Evolutionary conservation across 768 basidiomycete species (phyloP), one percentile per base, ranked within the genome.

Genomic region (Tricholomella constricta): DNA sequence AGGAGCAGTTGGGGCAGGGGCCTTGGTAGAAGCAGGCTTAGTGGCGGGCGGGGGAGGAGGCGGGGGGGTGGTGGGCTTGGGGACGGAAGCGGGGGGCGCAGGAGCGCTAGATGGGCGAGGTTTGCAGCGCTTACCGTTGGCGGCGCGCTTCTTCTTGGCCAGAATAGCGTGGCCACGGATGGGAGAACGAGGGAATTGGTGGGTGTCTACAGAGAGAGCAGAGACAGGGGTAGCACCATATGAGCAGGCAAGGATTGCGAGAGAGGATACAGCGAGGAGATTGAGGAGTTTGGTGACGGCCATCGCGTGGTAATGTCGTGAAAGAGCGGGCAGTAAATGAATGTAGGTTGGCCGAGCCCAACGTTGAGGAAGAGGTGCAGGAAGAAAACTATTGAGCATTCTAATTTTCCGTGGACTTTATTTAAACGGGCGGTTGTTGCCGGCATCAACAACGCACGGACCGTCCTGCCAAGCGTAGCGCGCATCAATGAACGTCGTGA

Each of bases 191-290:
- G 75, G 63, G 61, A 74, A 60, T 48, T 66, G 60, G 51, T 64
- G 63, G 17, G 60, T 35, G 46, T 76, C 78, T 4, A 80, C 59
- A 5, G 75, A 76, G 45, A 91, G 73, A 6, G 88, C 88, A 58
- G 73, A 73, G 35, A 72, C 81, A 20, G 78, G 75, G 6, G 72
- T 51, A 0, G 80, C 65, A 27, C 64, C 74, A 51, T 80, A 75
- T 6, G 82, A 77, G 58, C 74, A 72, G 42, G 80, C 74, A 55
- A 89, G 53, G 56, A 89, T 61, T 19, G 83, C 79, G 47, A 91
- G 63, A 22, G 84, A 73, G 14, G 81, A 72, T 35, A 90, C 55
- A 19, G 86, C 79, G 48, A 90, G 23, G 55, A 89, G 67, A 62
- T 78, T 79, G 63, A 87, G 62, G 43, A 87, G 63, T 57, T 80